Evolutionary conservation across 208 protist genomes (phyloP).

Genomic region (Trichomonas tenax): DNA sequence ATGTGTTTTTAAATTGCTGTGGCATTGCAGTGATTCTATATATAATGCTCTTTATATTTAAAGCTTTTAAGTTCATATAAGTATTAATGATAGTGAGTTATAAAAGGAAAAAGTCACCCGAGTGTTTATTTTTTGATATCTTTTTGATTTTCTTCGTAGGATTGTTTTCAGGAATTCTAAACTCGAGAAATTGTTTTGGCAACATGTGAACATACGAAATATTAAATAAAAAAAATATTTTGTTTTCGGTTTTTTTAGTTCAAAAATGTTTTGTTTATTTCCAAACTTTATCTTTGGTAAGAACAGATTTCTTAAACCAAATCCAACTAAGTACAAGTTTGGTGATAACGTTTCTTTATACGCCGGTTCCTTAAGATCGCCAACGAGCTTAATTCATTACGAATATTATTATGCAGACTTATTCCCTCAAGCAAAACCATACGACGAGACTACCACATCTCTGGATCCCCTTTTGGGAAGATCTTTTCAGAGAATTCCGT

Average conservation of each 20-base stretch:
- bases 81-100: too few species aligned
- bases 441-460: neutral
- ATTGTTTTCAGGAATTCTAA: too few species aligned
- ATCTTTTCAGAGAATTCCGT: neutral
- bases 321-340: neutral
- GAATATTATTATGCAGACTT: neutral
- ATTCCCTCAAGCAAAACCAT: neutral
- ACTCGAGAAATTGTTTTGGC: too few species aligned
- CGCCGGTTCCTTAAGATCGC: neutral
- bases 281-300: neutral
- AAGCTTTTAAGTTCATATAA: too few species aligned
- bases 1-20: too few species aligned
- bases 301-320: neutral
- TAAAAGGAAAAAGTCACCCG: too few species aligned
- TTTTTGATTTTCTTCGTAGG: too few species aligned
- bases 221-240: too few species aligned
- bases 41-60: too few species aligned
- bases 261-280: neutral
- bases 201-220: too few species aligned
- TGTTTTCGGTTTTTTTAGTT: neutral
- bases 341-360: neutral
- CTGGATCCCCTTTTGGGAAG: neutral
- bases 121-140: too few species aligned
- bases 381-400: neutral
- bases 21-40: too few species aligned